Percentiles rank a stretch among this genome's conserved stretches.
Conservation (phyloP, 768 basidiomycete genomes). For the Suillus brevipes region DNA sequence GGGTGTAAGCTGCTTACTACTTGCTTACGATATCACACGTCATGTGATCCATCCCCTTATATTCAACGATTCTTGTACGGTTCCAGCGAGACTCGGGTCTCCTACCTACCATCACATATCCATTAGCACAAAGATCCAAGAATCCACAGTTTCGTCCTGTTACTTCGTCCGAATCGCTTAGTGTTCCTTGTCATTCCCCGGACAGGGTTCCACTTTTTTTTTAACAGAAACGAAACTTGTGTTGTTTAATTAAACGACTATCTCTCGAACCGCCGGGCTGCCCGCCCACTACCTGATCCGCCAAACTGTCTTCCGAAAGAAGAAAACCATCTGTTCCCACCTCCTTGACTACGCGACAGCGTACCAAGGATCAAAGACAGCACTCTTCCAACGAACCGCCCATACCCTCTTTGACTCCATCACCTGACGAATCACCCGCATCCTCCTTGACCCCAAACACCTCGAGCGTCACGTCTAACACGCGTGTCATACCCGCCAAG, state of each 20-base stretch:
- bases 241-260: not conserved
- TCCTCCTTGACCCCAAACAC: not conserved
- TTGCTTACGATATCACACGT: too few relatives aligned
- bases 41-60: too few relatives aligned
- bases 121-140: too few relatives aligned
- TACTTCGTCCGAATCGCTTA: not conserved
- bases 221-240: not conserved
- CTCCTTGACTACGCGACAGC: not conserved
- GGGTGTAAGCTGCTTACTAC: too few relatives aligned
- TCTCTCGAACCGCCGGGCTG: not conserved
- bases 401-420: too few relatives aligned
- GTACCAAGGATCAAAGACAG: not conserved
- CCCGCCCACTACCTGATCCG: not conserved
- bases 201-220: not conserved
- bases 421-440: too few relatives aligned
- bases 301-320: not conserved
- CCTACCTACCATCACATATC: too few relatives aligned
- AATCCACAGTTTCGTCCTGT: not conserved
- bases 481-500: accelerated
- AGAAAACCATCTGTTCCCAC: accelerated
- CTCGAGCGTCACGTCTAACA: accelerated
- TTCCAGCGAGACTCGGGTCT: too few relatives aligned
- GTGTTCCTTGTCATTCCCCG: not conserved
- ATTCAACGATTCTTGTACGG: too few relatives aligned
- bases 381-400: not conserved